Evolutionary conservation across 2,329 filamentous ascomycete species (phyloP).

Genomic region (Ophioceras dolichostomum): DNA sequence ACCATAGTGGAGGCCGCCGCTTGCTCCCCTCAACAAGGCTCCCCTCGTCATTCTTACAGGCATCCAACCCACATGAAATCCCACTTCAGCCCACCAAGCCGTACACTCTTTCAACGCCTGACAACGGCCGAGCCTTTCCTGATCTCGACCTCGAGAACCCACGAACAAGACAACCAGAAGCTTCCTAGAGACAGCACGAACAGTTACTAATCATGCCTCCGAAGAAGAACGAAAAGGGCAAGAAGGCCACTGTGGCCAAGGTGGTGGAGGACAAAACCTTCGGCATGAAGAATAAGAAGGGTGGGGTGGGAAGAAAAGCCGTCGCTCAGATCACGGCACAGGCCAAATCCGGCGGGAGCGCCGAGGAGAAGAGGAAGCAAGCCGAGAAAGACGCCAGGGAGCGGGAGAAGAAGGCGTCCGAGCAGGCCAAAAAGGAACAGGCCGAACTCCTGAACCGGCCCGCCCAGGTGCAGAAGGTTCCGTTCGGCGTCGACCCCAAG

Average conservation of each 20-base stretch:
- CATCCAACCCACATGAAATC: too few relatives aligned
- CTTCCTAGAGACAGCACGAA: too few relatives aligned
- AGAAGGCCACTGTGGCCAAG: slow-evolving; percentile 47
- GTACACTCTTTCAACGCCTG: too few relatives aligned
- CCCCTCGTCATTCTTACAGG: too few relatives aligned
- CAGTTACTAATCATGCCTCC: slow-evolving; percentile 59
- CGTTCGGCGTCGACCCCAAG: slow-evolving; percentile 96
- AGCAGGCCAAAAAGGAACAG: slow-evolving; percentile 69
- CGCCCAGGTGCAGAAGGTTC: slow-evolving; percentile 92
- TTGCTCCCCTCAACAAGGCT: too few relatives aligned
- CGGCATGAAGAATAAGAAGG: slow-evolving; percentile 99
- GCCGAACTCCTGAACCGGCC: slow-evolving; percentile 81
- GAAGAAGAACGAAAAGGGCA: slow-evolving; percentile 47
- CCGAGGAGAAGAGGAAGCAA: slow-evolving; percentile 74
- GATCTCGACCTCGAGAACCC: too few relatives aligned
- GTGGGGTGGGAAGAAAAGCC: slow-evolving; percentile 75
- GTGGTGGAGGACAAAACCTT: slow-evolving; percentile 89
- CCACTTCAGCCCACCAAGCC: too few relatives aligned
- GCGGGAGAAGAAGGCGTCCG: slow-evolving; percentile 83
- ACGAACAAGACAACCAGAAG: too few relatives aligned
- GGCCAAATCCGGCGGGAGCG: slow-evolving; percentile 60
- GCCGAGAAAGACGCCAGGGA: slow-evolving; percentile 57
- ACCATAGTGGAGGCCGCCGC: too few relatives aligned
- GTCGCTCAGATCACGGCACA: slow-evolving; percentile 75
- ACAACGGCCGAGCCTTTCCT: too few relatives aligned